Evolutionary conservation across 768 basidiomycete genomes (phyloP).

Genomic region (Pleurotus cornucopiae): DNA sequence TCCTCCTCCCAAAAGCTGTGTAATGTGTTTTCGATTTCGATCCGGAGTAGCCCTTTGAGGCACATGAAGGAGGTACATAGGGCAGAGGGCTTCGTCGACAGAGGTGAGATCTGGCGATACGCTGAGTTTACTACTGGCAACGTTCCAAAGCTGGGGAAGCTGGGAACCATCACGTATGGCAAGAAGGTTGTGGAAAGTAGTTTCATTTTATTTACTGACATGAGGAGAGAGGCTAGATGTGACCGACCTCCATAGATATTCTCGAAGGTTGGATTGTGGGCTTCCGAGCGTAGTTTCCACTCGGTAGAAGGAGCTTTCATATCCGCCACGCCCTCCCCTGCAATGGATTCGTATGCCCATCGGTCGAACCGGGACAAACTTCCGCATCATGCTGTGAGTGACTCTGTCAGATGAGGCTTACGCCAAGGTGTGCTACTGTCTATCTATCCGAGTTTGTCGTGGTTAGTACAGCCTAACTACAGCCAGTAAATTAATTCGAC

Average conservation of each 20-base stretch:
- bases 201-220: constrained; percentile 2
- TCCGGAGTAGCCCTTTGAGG: constrained; percentile 9
- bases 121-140: constrained; percentile 7
- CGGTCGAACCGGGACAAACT: constrained; percentile 9
- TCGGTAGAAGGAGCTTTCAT: constrained; percentile 2
- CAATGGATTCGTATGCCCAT: constrained; percentile 9
- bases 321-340: constrained; percentile 8
- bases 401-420: constrained; percentile 4
- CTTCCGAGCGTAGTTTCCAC: constrained; percentile 7
- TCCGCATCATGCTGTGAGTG: constrained; percentile 7
- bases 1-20: constrained; percentile 1
- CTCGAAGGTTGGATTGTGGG: constrained; percentile 3
- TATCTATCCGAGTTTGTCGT: constrained; percentile 9
- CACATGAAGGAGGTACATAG: constrained; percentile 7
- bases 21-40: constrained; percentile 9
- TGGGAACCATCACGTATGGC: constrained; percentile 5
- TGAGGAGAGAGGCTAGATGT: neutral
- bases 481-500: neutral
- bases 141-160: constrained; percentile 5
- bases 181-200: neutral
- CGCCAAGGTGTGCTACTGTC: neutral
- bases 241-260: constrained; percentile 5
- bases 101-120: neutral
- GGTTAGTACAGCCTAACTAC: neutral
- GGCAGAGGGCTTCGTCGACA: constrained; percentile 6